Evolutionary conservation across 2,329 filamentous ascomycete genomes (phyloP), one percentile per base, ranked within the genome.

Genomic region (Calcarisporium arbuscula): DNA sequence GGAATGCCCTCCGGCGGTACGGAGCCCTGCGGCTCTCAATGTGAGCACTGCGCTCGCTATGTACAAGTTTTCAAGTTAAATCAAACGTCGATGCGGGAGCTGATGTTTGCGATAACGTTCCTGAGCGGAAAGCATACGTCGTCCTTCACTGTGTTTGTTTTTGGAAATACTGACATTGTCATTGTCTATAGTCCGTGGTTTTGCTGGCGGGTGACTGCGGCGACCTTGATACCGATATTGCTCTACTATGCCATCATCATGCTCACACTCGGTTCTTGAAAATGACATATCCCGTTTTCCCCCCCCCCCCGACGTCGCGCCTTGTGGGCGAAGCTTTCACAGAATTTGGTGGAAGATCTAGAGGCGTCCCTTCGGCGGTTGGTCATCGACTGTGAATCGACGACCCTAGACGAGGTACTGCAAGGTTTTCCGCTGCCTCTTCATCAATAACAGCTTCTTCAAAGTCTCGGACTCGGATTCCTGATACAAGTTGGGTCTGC

Each of bases 321-420:
- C 51, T 92, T n/a, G n/a, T n/a, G 85, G 14, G 92, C 92, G 60
- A 98, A 98, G 92, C 92, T 58, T 96, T 94, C 33, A 98, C 88
- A 0, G 92, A 98, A 59, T 95, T 98, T 7, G 92, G 92, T 9
- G 90, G 90, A 6, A 92, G 96, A n/a, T n/a, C n/a, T 3, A 77
- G 67, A 1, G 85, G 87, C 36, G 86, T 74, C 30, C 74, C 77
- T 16, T 75, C 72, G 17, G 64, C 57, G 29, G 68, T 58, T 2
- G 74, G 75, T 20, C n/a, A n/a, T 70, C 71, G 35, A 82, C 64
- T 32, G 74, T 74, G 37, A 72, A 67, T 37, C 74, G 71, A 12
- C 76, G 74, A 38, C 62, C 64, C 23, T 64, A n/a, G 69, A 6
- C 62, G 57, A 20, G 53, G 46, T 14, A 54, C 54, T 6, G 64